Percentiles rank a stretch among this genome's conserved stretches.
Evolutionary conservation across 1,284 basidiomycete genomes (phyloP).

Genomic region (Bondarzewia mesenterica): DNA sequence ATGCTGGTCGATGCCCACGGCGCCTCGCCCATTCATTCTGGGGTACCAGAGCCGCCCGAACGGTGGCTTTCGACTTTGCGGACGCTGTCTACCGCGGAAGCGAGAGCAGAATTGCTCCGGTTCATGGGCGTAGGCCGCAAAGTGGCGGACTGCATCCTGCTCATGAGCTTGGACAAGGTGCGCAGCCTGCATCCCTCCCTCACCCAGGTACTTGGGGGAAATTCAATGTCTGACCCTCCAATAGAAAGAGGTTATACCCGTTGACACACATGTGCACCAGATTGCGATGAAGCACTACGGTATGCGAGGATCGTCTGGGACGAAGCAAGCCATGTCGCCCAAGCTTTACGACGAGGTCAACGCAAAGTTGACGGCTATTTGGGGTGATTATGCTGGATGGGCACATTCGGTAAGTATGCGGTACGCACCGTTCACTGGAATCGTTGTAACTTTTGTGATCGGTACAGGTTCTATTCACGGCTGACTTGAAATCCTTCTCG

Average conservation of each 20-base stretch:
- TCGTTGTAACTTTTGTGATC: background rate
- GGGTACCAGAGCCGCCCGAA: constrained; percentile 40
- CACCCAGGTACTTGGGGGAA: background rate
- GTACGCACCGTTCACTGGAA: background rate
- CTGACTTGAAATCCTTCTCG: constrained; percentile 42
- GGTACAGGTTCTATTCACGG: constrained; percentile 50
- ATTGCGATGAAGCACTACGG: constrained; percentile 82
- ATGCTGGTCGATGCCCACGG: constrained; percentile 63
- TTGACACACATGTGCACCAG: constrained; percentile 88
- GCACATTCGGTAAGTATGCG: constrained; percentile 69
- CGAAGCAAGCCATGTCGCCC: constrained; percentile 58
- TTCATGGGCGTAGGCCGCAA: constrained; percentile 93
- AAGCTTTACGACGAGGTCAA: constrained; percentile 75
- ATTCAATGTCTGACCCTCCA: background rate
- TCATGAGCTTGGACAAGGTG: constrained; percentile 95
- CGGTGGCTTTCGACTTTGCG: constrained; percentile 58
- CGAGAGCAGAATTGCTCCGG: constrained; percentile 69
- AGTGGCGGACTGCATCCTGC: constrained; percentile 89
- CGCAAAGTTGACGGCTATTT: constrained; percentile 52
- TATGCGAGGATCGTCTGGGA: constrained; percentile 41
- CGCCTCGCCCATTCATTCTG: constrained; percentile 7
- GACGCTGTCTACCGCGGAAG: constrained; percentile 41
- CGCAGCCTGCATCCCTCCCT: constrained; percentile 6
- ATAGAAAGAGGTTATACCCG: constrained; percentile 78
- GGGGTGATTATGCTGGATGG: constrained; percentile 90